Evolutionary conservation across 805 yeast genomes (phyloP).

Genomic region (Torulaspora maleeae): DNA sequence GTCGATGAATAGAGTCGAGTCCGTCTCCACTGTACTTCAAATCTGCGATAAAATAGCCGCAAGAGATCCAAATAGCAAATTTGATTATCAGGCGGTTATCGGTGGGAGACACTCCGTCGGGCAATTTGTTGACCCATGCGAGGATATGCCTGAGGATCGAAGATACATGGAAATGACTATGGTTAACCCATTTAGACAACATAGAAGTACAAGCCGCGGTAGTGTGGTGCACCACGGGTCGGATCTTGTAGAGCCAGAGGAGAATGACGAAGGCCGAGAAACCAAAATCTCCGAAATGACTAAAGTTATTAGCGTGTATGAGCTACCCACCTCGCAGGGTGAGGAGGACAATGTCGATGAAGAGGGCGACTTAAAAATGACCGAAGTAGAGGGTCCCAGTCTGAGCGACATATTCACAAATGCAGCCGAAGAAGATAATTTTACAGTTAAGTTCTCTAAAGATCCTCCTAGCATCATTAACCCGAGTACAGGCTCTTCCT

Average conservation of each 20-base stretch:
- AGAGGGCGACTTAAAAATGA: conserved; percentile 12
- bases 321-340: conserved; percentile 8
- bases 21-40: conserved; percentile 27
- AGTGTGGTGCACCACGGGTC: conserved; percentile 26
- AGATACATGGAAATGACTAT: conserved; percentile 34
- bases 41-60: conserved; percentile 28
- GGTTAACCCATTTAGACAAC: conserved; percentile 31
- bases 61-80: conserved; percentile 21
- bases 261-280: conserved; percentile 5
- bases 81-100: conserved; percentile 10
- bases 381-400: conserved; percentile 14
- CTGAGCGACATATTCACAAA: conserved; percentile 29
- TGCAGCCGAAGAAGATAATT: conserved; percentile 16
- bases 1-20: conserved; percentile 14
- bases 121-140: conserved; percentile 2
- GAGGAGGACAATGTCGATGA: background rate
- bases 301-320: conserved; percentile 32
- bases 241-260: background rate
- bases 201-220: conserved; percentile 18
- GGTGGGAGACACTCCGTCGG: background rate
- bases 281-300: conserved; percentile 33
- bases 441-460: conserved; percentile 26
- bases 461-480: conserved; percentile 29
- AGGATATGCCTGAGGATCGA: conserved; percentile 19
- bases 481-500: conserved; percentile 9